phyloP scores from a whole-genome alignment of 441 rosid genomes.

The Kokia cookei region DNA sequence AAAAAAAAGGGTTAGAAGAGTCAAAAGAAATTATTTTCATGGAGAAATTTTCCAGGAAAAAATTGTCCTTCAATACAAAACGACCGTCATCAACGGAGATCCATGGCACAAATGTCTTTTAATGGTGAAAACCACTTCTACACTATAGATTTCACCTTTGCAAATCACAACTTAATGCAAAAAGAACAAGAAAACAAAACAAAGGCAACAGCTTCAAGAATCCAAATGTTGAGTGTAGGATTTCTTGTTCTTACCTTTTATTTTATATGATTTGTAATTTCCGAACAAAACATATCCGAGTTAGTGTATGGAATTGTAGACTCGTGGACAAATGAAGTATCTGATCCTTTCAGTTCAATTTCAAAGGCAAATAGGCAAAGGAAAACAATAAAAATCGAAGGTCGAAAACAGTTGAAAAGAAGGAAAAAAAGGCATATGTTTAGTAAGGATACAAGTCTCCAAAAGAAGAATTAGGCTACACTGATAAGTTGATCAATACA shows the following conservation, averaged over 20 bases:
- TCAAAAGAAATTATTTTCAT: neutral
- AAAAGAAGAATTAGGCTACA: conserved; percentile 1
- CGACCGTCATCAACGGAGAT: neutral
- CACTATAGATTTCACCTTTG: conserved; percentile 24
- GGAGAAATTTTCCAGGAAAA: neutral
- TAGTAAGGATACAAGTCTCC: conserved; percentile 14
- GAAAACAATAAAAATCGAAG: conserved; percentile 3
- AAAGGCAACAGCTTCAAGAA: conserved; percentile 7
- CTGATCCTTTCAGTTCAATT: conserved; percentile 11
- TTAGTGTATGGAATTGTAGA: neutral
- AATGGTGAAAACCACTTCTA: conserved; percentile 8
- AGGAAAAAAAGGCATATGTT: neutral
- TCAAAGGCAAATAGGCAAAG: neutral
- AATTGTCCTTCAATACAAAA: neutral
- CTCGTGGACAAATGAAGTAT: conserved; percentile 10
- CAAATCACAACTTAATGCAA: conserved; percentile 8
- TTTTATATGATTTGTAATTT: neutral
- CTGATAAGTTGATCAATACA: neutral
- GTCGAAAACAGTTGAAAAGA: conserved; percentile 16
- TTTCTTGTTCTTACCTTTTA: neutral
- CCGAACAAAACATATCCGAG: too few relatives aligned
- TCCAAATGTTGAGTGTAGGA: neutral
- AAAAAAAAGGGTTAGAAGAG: neutral
- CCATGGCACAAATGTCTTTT: neutral
- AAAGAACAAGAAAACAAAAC: neutral